phyloP scores from a whole-genome alignment of 768 basidiomycete species.

The Trametes cinnabarina region DNA sequence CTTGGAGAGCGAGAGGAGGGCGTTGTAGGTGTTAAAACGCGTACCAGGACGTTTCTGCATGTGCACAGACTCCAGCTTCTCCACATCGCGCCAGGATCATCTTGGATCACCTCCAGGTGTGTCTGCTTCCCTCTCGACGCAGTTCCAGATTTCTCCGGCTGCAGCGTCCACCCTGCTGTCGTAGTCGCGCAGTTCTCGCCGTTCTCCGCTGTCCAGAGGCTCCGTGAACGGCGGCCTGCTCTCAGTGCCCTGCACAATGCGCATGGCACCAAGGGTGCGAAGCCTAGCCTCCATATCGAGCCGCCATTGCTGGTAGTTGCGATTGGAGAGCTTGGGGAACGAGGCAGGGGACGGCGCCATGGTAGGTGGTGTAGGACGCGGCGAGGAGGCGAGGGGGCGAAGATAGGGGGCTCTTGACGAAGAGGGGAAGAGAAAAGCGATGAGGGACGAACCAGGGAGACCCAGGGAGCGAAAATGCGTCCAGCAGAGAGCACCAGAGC shows the following conservation, averaged over 20 bases:
- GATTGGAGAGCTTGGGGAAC: conserved; percentile 8
- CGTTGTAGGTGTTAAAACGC: too few species aligned
- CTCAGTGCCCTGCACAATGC: too few species aligned
- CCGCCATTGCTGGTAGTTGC: conserved; percentile 6
- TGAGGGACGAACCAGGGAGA: neutral
- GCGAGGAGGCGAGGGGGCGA: neutral
- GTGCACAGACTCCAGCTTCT: conserved; percentile 13
- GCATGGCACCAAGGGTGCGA: too few species aligned
- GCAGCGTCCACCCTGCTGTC: too few species aligned
- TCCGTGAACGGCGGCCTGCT: too few species aligned
- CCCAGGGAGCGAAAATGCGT: neutral
- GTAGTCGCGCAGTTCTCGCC: too few species aligned
- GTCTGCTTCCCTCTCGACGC: conserved; percentile 5
- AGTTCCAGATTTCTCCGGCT: too few species aligned
- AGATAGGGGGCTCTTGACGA: neutral
- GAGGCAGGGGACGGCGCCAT: neutral
- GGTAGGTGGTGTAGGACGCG: neutral
- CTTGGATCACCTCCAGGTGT: neutral
- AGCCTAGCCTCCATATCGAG: too few species aligned
- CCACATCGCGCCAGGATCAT: conserved; percentile 12
- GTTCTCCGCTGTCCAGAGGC: too few species aligned
- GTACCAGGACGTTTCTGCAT: too few species aligned
- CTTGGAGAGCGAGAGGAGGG: too few species aligned
- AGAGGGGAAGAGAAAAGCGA: neutral
- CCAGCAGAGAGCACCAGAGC: neutral